Percentiles rank a stretch among this genome's conserved stretches.
phyloP scores from a whole-genome alignment of 805 yeast species.

The Helenozyma rhizophorensis region DNA sequence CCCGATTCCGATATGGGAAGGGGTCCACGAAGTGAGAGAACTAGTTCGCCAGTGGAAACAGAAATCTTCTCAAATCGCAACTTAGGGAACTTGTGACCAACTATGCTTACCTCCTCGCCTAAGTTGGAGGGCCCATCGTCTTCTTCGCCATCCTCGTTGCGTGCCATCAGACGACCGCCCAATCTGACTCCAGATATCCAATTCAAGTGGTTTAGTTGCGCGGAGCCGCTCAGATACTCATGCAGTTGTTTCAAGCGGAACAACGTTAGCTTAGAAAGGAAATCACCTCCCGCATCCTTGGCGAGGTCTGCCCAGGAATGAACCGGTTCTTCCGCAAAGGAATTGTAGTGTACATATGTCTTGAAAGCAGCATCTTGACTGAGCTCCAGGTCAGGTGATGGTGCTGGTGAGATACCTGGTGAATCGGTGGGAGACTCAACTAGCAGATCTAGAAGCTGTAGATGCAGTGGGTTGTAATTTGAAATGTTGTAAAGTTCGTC shows the following conservation, averaged over 20 bases:
- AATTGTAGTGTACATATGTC: slow-evolving; percentile 20
- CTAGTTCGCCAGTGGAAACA: slow-evolving; percentile 77
- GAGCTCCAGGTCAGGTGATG: slow-evolving; percentile 7
- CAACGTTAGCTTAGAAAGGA: slow-evolving; percentile 34
- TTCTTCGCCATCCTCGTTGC: slow-evolving; percentile 12
- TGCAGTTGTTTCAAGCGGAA: slow-evolving; percentile 35
- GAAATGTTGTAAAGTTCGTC: slow-evolving; percentile 33
- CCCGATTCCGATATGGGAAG: slow-evolving; percentile 13
- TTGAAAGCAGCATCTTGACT: slow-evolving; percentile 5
- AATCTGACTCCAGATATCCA: slow-evolving; percentile 94
- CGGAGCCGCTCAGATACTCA: slow-evolving; percentile 30
- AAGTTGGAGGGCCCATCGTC: slow-evolving; percentile 52
- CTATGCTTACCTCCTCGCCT: slow-evolving; percentile 87
- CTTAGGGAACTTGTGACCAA: slow-evolving; percentile 86
- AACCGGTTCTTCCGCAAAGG: slow-evolving; percentile 37
- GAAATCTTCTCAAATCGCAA: slow-evolving; percentile 82
- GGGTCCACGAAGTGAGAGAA: slow-evolving; percentile 71
- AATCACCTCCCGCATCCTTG: slow-evolving; percentile 29
- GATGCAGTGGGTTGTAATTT: slow-evolving; percentile 35
- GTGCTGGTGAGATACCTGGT: slow-evolving; percentile 1
- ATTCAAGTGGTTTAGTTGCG: slow-evolving; percentile 62
- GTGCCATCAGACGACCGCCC: slow-evolving; percentile 41
- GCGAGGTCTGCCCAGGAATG: slow-evolving; percentile 27
- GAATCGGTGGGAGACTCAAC: slow-evolving; percentile 1
- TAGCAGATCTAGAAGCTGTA: slow-evolving; percentile 17